Base-by-base conservation (phyloP, 768 basidiomycete species). In the Kwoniella pini region DNA sequence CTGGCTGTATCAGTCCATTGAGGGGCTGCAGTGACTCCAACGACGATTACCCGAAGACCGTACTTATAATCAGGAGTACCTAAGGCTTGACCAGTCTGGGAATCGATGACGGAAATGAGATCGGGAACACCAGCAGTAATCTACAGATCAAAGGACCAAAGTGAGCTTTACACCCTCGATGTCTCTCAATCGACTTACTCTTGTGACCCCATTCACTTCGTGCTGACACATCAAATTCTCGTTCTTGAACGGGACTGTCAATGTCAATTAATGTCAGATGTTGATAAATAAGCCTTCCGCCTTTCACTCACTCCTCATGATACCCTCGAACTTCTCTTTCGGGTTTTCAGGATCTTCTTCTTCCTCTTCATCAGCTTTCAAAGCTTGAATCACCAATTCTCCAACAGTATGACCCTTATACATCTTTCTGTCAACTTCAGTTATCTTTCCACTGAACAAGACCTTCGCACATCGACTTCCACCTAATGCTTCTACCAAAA, bases 41-140 rank as follows among this genome's bases (percentile, higher is more conserved):
- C 68, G 70, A 86, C 84, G 28, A 84, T 80, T 21, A 85, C 85
- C 17, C 84, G 81, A 28, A 84, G 74, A 2, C 86, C 86, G 60
- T 86, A 86, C 52, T 79, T 79, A 70, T 86, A 85, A 49, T 87
- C 83, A 22, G 60, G 87, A 1, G 86, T 86, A 13, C 87, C 86
- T 7, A 88, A 77, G 28, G 85, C 83, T 3, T 82, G 79, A 0
- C 86, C 87, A 57, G 79, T 85, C 63, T 85, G 85, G 21, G 84
- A 82, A 64, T 88, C 86, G 11, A 87, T 75, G 11, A 87, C 83
- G 0, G 83, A 80, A 54, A 88, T 86, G 24, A 88, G 80, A 71
- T 88, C 87, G 3, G 87, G 87, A 11, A 88, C 87, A 31, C 82
- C 45, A 81, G 30, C 82, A 84, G 1, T 65, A n/a, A 36, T 64